Evolutionary conservation across 805 yeast species (phyloP).

Genomic region (Sugiyamaella chiloensis): DNA sequence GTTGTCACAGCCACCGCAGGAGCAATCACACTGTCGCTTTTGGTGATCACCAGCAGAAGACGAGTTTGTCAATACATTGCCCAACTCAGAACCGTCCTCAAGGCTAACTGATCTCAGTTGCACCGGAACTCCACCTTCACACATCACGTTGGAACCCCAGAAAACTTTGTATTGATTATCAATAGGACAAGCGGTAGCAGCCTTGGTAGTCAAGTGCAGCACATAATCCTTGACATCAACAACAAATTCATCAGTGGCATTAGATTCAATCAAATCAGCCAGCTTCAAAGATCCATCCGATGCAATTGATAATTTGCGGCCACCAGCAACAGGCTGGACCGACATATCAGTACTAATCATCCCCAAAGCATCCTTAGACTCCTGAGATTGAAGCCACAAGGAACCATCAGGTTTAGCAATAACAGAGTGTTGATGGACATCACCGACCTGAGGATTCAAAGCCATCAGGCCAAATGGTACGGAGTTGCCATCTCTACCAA

Average conservation of each 20-base stretch:
- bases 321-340: constrained; percentile 11
- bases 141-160: constrained; percentile 15
- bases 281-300: constrained; percentile 12
- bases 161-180: constrained; percentile 10
- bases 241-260: constrained; percentile 3
- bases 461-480: constrained; percentile 12
- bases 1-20: constrained; percentile 8
- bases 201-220: constrained; percentile 1
- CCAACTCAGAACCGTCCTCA: neutral
- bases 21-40: neutral
- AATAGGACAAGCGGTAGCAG: constrained; percentile 15
- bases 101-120: constrained; percentile 2
- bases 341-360: constrained; percentile 1
- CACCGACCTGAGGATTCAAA: neutral
- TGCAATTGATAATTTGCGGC: constrained; percentile 7
- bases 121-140: constrained; percentile 11
- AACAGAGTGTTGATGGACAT: constrained; percentile 8
- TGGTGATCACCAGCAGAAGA: neutral
- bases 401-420: constrained; percentile 12
- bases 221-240: constrained; percentile 11
- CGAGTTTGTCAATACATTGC: too few relatives aligned
- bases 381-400: constrained; percentile 7
- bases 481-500: too few relatives aligned
- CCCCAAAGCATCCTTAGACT: constrained; percentile 3
- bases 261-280: constrained; percentile 6